Percentiles rank a stretch among this genome's conserved stretches.
phyloP scores from a whole-genome alignment of 352 stramenopile species.

The Globisporangium spinosum region DNA sequence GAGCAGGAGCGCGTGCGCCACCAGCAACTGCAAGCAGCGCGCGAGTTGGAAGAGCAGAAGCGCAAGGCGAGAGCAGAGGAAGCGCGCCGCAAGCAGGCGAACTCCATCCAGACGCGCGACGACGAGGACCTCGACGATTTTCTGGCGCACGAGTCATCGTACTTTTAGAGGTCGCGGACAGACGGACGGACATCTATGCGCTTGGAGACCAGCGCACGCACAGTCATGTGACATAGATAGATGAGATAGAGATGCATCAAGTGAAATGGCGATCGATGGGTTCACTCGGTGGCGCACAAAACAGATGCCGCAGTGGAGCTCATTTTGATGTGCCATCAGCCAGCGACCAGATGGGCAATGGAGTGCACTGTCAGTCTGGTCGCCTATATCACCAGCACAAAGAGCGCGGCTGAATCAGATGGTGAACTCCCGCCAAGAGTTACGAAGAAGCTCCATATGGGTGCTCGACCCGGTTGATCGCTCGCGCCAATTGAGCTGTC shows the following conservation, averaged over 20 bases:
- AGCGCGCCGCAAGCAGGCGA: slow-evolving; percentile 28
- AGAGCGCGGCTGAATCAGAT: neutral
- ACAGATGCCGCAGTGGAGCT: neutral
- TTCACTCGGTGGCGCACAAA: neutral
- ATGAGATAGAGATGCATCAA: neutral
- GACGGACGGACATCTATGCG: neutral
- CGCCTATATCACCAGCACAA: neutral
- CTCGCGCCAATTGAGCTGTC: neutral
- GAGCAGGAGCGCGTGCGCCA: slow-evolving; percentile 45
- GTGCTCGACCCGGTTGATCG: neutral
- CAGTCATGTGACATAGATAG: neutral
- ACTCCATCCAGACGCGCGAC: slow-evolving; percentile 37
- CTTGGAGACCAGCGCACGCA: neutral
- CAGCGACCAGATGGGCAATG: too few species aligned
- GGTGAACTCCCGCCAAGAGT: neutral
- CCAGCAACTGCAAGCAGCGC: slow-evolving; percentile 9
- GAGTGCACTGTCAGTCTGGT: neutral
- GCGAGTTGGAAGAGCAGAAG: slow-evolving; percentile 25
- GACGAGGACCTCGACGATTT: slow-evolving; percentile 64
- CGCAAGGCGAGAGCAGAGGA: slow-evolving; percentile 30
- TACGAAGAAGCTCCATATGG: neutral
- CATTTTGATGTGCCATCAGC: neutral
- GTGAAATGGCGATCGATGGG: neutral
- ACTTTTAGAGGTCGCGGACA: slow-evolving; percentile 24
- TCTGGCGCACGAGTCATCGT: slow-evolving; percentile 44